Evolutionary conservation across 495 filamentous ascomycete species (phyloP).

Genomic region (Tuber aestivum): DNA sequence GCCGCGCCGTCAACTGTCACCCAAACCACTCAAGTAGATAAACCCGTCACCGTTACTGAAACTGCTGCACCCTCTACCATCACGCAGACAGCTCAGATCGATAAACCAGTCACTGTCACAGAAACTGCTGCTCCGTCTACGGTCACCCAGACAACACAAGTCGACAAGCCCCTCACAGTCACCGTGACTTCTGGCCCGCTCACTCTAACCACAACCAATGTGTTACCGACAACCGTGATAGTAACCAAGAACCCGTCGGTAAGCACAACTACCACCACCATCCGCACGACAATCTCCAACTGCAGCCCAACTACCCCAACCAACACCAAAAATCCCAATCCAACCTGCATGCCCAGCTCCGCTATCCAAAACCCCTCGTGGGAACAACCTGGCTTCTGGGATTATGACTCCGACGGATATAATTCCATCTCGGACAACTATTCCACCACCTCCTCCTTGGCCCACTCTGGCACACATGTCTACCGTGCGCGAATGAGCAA

Average conservation of each 20-base stretch:
- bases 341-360: neutral
- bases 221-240: neutral
- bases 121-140: conserved; percentile 1
- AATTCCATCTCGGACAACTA: conserved; percentile 10
- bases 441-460: conserved; percentile 1
- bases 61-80: neutral
- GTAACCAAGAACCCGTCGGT: neutral
- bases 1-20: neutral
- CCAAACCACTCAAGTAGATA: neutral
- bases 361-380: neutral
- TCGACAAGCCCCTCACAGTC: neutral
- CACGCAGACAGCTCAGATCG: neutral
- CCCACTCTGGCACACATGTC: neutral
- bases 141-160: neutral
- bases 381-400: neutral
- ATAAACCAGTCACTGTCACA: conserved; percentile 9
- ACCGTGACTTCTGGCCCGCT: neutral
- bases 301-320: conserved; percentile 7
- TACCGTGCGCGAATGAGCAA: neutral
- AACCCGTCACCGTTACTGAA: neutral
- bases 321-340: neutral
- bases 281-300: conserved; percentile 1
- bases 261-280: neutral
- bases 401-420: neutral
- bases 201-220: neutral